phyloP scores from a whole-genome alignment of 2,329 filamentous ascomycete species.

The Furcasterigmium sp. region DNA sequence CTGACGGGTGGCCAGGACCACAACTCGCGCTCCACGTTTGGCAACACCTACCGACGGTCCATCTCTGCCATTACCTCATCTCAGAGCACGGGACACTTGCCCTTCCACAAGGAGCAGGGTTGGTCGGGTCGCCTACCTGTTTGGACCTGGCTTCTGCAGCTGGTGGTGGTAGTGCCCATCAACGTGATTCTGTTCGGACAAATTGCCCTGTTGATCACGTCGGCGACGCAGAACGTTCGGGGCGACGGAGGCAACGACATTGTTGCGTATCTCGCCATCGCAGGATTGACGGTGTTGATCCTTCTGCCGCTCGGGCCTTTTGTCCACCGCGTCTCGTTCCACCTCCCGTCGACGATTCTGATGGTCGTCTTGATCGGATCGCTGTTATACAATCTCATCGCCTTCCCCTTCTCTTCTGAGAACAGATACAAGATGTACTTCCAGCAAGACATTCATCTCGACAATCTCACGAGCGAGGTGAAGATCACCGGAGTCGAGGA shows the following conservation, averaged over 20 bases:
- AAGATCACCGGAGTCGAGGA: constrained; percentile 63
- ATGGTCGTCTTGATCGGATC: constrained; percentile 64
- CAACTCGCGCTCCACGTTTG: constrained; percentile 44
- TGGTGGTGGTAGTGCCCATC: constrained; percentile 74
- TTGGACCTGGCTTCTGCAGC: constrained; percentile 86
- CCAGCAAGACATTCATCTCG: constrained; percentile 73
- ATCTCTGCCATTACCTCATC: constrained; percentile 23
- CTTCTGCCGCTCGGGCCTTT: constrained; percentile 77
- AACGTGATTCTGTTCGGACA: constrained; percentile 73
- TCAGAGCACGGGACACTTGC: constrained; percentile 14
- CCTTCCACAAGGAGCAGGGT: constrained; percentile 69
- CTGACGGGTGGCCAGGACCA: constrained; percentile 28
- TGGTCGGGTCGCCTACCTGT: constrained; percentile 78
- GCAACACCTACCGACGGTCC: constrained; percentile 49
- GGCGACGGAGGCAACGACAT: constrained; percentile 74
- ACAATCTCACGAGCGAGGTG: constrained; percentile 64
- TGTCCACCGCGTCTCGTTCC: constrained; percentile 78
- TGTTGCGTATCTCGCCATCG: constrained; percentile 65
- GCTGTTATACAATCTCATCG: constrained; percentile 76
- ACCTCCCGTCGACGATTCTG: constrained; percentile 73
- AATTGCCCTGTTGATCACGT: constrained; percentile 65
- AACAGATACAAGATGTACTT: constrained; percentile 86
- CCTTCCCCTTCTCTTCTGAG: constrained; percentile 80
- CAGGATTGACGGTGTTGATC: constrained; percentile 63
- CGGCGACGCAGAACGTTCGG: constrained; percentile 73